A percentile compares a stretch with the other conserved stretches of the same genome.
Evolutionary conservation across 345 rosid genomes (phyloP).

Genomic region (Salix brachista): DNA sequence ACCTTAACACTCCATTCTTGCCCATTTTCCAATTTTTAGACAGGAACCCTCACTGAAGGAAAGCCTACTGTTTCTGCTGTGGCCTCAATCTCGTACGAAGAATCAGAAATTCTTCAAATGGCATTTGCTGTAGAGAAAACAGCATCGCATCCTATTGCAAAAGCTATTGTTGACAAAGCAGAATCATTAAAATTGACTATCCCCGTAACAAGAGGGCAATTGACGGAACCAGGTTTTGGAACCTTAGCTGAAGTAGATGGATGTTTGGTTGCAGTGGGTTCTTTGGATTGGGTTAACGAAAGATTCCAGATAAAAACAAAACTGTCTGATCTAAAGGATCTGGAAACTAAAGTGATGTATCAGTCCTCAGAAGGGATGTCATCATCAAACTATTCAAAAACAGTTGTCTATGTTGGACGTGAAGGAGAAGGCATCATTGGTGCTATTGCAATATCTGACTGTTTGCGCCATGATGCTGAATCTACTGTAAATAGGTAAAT

Average conservation of each 20-base stretch:
- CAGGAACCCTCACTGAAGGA: slow-evolving; percentile 96
- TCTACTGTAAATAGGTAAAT: slow-evolving; percentile 67
- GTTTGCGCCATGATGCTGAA: slow-evolving; percentile 76
- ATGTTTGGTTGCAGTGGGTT: slow-evolving; percentile 79
- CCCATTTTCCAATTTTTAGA: slow-evolving; percentile 39
- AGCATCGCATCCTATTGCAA: slow-evolving; percentile 85
- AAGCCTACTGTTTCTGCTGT: slow-evolving; percentile 71
- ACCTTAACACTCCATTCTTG: neutral
- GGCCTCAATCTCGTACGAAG: slow-evolving; percentile 52
- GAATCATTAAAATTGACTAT: slow-evolving; percentile 51
- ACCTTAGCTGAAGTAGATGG: slow-evolving; percentile 90
- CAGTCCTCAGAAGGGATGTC: slow-evolving; percentile 34
- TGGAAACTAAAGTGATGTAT: slow-evolving; percentile 42
- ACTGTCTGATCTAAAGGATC: slow-evolving; percentile 38
- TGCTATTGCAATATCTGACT: slow-evolving; percentile 76
- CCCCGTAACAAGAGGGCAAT: slow-evolving; percentile 78
- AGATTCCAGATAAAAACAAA: slow-evolving; percentile 54
- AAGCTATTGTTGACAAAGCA: slow-evolving; percentile 70
- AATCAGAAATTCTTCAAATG: slow-evolving; percentile 67
- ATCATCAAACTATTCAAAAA: slow-evolving; percentile 62
- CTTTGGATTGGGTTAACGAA: slow-evolving; percentile 71
- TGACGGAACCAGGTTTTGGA: slow-evolving; percentile 92
- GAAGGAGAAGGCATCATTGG: slow-evolving; percentile 90
- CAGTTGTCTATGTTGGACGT: slow-evolving; percentile 78
- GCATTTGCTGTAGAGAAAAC: slow-evolving; percentile 97